These are phyloP conservation scores for Aphanoascus verrucosus DNA, from an alignment of 2,329 filamentous ascomycete genomes.

Conservation along the genomic window DNA sequence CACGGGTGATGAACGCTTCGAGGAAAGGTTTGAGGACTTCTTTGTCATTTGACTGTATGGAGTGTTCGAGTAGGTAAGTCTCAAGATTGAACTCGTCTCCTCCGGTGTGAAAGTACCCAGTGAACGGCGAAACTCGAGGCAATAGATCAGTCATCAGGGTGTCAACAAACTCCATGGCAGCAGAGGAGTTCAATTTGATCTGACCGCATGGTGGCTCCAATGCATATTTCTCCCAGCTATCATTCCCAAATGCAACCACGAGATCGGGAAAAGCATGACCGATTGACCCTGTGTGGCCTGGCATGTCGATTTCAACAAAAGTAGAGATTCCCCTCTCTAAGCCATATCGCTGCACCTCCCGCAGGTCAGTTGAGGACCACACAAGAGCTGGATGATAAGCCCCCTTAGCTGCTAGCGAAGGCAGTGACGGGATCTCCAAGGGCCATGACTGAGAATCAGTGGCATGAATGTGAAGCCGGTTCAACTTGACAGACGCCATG, in stretches of 20 bases:
- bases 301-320: constrained; percentile 69
- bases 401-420: constrained; percentile 60
- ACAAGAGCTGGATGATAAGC: constrained; percentile 58
- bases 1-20: constrained; percentile 61
- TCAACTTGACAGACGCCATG: constrained; percentile 44
- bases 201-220: constrained; percentile 50
- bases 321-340: constrained; percentile 57
- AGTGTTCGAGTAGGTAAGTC: constrained; percentile 62
- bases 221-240: constrained; percentile 44
- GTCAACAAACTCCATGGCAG: constrained; percentile 60
- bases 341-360: constrained; percentile 59
- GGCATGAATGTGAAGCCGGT: constrained; percentile 42
- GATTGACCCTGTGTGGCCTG: constrained; percentile 64
- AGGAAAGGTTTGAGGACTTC: constrained; percentile 61
- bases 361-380: constrained; percentile 57
- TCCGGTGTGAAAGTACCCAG: constrained; percentile 71
- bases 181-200: constrained; percentile 63
- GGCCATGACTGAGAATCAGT: constrained; percentile 47
- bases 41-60: constrained; percentile 55
- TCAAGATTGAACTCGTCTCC: constrained; percentile 79
- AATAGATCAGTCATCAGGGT: constrained; percentile 65
- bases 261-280: constrained; percentile 58
- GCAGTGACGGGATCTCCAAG: constrained; percentile 57
- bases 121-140: constrained; percentile 58
- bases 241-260: constrained; percentile 51